Evolutionary conservation across 129 eudicot genomes (phyloP).

Genomic region (Flaveria trinervia): DNA sequence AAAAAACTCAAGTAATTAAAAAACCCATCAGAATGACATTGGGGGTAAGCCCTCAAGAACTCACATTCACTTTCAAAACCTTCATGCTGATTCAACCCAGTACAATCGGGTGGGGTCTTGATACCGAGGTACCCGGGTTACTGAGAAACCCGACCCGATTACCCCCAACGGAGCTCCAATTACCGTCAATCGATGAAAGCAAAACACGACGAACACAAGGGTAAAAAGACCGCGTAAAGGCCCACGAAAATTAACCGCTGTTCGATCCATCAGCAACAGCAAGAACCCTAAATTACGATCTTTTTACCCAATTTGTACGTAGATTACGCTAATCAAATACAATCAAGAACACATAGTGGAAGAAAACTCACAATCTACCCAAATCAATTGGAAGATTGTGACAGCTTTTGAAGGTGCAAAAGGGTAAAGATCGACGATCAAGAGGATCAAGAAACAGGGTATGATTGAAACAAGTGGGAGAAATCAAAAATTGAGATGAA

Average conservation of each 20-base stretch:
- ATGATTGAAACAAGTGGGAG: background rate
- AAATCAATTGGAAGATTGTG: background rate
- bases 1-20: constrained; percentile 63
- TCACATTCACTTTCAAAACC: constrained; percentile 58
- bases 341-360: constrained; percentile 17
- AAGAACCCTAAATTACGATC: constrained; percentile 23
- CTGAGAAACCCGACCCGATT: constrained; percentile 29
- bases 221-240: constrained; percentile 24
- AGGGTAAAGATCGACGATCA: too few relatives aligned
- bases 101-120: constrained; percentile 45
- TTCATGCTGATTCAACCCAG: constrained; percentile 47
- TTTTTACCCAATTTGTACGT: background rate
- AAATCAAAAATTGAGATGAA: constrained; percentile 7
- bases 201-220: constrained; percentile 23
- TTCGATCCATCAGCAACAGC: constrained; percentile 21
- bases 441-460: constrained; percentile 17
- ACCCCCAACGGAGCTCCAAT: background rate
- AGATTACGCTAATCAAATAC: background rate
- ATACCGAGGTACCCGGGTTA: constrained; percentile 21
- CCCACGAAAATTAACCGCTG: constrained; percentile 20
- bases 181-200: constrained; percentile 20
- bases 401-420: background rate
- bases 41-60: constrained; percentile 58
- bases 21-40: constrained; percentile 63
- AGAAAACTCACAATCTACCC: background rate